A percentile compares a stretch with the other conserved stretches of the same genome.
Conservation (phyloP, 176 grass and related monocot genomes). For the Bothriochloa decipiens region DNA sequence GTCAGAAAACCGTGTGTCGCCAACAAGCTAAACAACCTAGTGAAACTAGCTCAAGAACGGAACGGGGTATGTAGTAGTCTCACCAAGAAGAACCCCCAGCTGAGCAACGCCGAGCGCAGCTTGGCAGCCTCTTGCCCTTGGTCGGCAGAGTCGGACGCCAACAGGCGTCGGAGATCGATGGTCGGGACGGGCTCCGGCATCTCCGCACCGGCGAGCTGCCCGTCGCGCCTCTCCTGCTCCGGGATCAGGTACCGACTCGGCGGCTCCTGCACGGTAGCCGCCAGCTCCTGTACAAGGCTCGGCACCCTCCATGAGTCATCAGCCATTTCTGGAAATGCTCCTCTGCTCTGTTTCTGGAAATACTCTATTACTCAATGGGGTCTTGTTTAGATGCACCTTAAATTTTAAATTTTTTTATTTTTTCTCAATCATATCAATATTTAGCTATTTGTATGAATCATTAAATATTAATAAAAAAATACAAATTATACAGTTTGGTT, state of each 20-base stretch:
- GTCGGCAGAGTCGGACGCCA: slow-evolving; percentile 16
- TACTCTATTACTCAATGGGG: too few species aligned
- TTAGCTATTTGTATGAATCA: too few species aligned
- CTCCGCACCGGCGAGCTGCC: slow-evolving; percentile 18
- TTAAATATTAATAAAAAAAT: too few species aligned
- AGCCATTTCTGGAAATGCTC: slow-evolving; percentile 16
- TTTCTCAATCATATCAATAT: too few species aligned
- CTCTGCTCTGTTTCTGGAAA: too few species aligned
- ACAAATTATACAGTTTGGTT: too few species aligned
- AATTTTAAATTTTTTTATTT: too few species aligned
- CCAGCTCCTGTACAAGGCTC: slow-evolving; percentile 36
- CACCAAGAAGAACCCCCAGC: slow-evolving; percentile 66
- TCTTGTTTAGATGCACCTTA: too few species aligned
- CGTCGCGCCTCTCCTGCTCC: slow-evolving; percentile 26
- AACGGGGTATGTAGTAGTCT: background rate
- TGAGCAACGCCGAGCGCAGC: slow-evolving; percentile 46
- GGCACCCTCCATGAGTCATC: slow-evolving; percentile 47
- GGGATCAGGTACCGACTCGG: slow-evolving; percentile 33
- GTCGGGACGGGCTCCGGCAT: slow-evolving; percentile 41
- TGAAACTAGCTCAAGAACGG: background rate
- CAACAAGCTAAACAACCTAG: too few species aligned
- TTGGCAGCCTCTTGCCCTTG: slow-evolving; percentile 52
- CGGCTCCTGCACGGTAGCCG: slow-evolving; percentile 21
- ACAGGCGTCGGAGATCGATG: slow-evolving; percentile 52
- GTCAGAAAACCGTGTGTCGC: too few species aligned